Evolutionary conservation across 75 land plant genomes (phyloP).

Genomic region (Pinus taeda): DNA sequence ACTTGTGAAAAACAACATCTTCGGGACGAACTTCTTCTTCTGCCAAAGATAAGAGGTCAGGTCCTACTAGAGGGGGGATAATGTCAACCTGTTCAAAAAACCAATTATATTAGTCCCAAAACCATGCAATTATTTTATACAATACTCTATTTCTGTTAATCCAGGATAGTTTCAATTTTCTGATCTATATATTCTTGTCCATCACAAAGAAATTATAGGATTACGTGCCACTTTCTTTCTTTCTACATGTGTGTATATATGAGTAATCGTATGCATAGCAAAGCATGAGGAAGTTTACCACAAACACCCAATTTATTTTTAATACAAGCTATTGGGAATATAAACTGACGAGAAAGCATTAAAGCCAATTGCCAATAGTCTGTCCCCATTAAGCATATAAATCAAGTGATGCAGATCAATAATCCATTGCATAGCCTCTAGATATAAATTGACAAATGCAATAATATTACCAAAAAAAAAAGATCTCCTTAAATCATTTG

Average conservation of each 20-base stretch:
- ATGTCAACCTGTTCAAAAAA: slow-evolving; percentile 45
- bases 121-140: background rate
- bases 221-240: background rate
- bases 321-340: background rate
- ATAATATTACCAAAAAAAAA: too few relatives aligned
- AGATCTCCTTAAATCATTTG: too few relatives aligned
- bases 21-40: slow-evolving; percentile 95
- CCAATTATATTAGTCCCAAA: background rate
- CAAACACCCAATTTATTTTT: background rate
- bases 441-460: background rate
- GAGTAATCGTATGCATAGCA: too few relatives aligned
- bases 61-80: slow-evolving; percentile 53
- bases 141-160: background rate
- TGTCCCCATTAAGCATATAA: background rate
- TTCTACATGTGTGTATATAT: background rate
- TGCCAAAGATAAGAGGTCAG: slow-evolving; percentile 71
- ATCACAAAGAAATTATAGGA: background rate
- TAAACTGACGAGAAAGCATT: background rate
- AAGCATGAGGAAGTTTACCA: background rate
- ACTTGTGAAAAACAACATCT: slow-evolving; percentile 93
- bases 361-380: background rate
- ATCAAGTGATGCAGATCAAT: background rate
- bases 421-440: background rate
- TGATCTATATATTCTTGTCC: background rate
- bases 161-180: too few relatives aligned